Evolutionary conservation across 805 yeast genomes (phyloP), one percentile per base, ranked within the genome.

Genomic region (Candida sithepensis): DNA sequence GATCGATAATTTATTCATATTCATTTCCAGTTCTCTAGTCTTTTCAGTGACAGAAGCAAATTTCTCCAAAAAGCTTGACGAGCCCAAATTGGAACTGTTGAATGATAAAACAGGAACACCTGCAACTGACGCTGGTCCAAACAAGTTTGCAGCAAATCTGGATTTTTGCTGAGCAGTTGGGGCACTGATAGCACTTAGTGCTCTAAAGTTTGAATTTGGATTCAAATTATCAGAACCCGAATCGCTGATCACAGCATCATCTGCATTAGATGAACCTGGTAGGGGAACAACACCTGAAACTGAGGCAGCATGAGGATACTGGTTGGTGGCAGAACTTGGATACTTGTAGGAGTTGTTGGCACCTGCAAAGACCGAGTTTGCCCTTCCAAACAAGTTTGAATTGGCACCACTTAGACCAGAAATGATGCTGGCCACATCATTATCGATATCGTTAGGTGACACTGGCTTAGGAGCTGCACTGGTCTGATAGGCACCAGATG

Each of bases 31-130:
- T 54, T 83, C 89, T 56, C 85, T 71, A 0, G 89, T 83, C 42
- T 85, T 84, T 47, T 83, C 88, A 6, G 85, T 84, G 16, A 83
- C 84, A 2, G 80, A 69, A 6, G 84, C 70, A 57, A 83, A 83
- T 64, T 81, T 82, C 52, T 79, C 83, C 51, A 83, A 66, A 57
- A 83, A 83, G 42, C 78, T 70, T 18, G 72, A 68, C 7, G 67
- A 54, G 2, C 67, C 67, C 36, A 60, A 44, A 22, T 52, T 45
- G 3, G 63, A 37, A 28, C 54, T 20, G 33, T 59, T 57, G 30
- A 64, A 50, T 58, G 52, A 48, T 58, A 67, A 43, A 47, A 57
- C 65, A 24, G 73, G 74, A 1, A 75, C 76, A 12, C 67, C 68
- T 45, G 81, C 74, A 33, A 82, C 77, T 2, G 85, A 79, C 8